phyloP scores from a whole-genome alignment of 331 rosid species.

The Phaseolus coccineus region DNA sequence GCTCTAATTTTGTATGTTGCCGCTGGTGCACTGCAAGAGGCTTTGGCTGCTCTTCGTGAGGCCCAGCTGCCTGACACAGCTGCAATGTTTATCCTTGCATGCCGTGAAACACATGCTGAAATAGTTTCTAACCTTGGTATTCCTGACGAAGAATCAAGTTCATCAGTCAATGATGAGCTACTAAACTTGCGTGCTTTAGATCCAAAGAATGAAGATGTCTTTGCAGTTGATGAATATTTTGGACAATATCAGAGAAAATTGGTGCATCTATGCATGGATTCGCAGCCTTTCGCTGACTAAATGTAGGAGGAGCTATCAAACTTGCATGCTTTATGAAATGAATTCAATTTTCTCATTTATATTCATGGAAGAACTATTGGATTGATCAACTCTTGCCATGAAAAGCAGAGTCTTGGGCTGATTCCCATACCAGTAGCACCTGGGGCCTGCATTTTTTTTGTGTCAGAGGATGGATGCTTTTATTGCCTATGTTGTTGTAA shows the following conservation, averaged over 20 bases:
- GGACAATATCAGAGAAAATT: constrained; percentile 88
- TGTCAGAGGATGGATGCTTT: constrained; percentile 10
- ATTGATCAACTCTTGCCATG: constrained; percentile 18
- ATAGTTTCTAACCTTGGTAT: constrained; percentile 56
- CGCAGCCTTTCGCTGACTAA: constrained; percentile 72
- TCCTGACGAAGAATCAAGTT: constrained; percentile 60
- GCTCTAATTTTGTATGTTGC: constrained; percentile 89
- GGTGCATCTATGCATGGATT: constrained; percentile 96
- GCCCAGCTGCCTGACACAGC: constrained; percentile 95
- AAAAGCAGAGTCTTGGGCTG: constrained; percentile 34
- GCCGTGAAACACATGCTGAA: constrained; percentile 83
- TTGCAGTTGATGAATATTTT: constrained; percentile 83
- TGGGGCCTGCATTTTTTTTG: constrained; percentile 18
- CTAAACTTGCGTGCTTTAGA: constrained; percentile 70
- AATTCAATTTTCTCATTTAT: constrained; percentile 34
- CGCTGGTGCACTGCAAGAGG: constrained; percentile 97
- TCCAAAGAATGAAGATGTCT: constrained; percentile 80
- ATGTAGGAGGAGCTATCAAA: neutral
- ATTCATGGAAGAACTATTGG: constrained; percentile 18
- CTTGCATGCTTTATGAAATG: neutral
- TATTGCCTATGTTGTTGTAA: constrained; percentile 16
- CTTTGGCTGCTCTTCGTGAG: constrained; percentile 88
- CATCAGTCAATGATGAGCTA: constrained; percentile 53
- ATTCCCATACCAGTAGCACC: neutral
- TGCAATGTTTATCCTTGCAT: constrained; percentile 89